These are phyloP conservation scores for Leptographium galeiforme DNA, from an alignment of 2,329 filamentous ascomycete genomes.

Conservation along the genomic window DNA sequence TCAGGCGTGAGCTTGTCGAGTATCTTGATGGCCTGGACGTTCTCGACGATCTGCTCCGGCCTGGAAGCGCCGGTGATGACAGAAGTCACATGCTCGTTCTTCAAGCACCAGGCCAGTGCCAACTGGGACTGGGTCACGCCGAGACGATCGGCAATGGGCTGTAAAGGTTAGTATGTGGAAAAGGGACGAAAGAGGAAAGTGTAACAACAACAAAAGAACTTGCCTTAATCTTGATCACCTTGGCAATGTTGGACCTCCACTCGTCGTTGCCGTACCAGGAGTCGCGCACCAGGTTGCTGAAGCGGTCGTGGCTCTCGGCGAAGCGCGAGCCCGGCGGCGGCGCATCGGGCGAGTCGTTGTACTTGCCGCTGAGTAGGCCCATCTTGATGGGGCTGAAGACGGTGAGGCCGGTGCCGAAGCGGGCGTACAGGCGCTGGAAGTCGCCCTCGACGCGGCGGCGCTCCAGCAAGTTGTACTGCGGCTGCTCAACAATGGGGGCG, in stretches of 20 bases:
- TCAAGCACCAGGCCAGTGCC: constrained; percentile 48
- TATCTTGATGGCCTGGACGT: constrained; percentile 35
- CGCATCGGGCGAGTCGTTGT: constrained; percentile 42
- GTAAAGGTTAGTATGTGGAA: background rate
- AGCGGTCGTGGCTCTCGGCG: constrained; percentile 38
- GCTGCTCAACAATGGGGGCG: constrained; percentile 53
- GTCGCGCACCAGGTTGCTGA: constrained; percentile 29
- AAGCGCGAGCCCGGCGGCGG: constrained; percentile 48
- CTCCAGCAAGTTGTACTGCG: constrained; percentile 50
- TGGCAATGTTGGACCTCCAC: constrained; percentile 35
- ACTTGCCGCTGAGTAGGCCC: constrained; percentile 47
- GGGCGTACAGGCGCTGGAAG: constrained; percentile 42
- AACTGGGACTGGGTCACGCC: constrained; percentile 42
- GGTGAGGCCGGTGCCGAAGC: constrained; percentile 40
- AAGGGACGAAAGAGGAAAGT: background rate
- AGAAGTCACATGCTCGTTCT: constrained; percentile 45
- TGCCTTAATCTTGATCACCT: constrained; percentile 40
- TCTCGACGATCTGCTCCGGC: constrained; percentile 46
- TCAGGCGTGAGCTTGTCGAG: constrained; percentile 44
- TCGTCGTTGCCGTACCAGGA: constrained; percentile 35
- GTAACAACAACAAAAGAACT: background rate
- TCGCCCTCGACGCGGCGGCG: constrained; percentile 25
- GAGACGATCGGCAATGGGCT: constrained; percentile 48
- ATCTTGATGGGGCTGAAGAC: constrained; percentile 38
- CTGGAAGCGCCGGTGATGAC: constrained; percentile 49